Evolutionary conservation across 768 basidiomycete genomes (phyloP).

Genomic region (Postia placenta): DNA sequence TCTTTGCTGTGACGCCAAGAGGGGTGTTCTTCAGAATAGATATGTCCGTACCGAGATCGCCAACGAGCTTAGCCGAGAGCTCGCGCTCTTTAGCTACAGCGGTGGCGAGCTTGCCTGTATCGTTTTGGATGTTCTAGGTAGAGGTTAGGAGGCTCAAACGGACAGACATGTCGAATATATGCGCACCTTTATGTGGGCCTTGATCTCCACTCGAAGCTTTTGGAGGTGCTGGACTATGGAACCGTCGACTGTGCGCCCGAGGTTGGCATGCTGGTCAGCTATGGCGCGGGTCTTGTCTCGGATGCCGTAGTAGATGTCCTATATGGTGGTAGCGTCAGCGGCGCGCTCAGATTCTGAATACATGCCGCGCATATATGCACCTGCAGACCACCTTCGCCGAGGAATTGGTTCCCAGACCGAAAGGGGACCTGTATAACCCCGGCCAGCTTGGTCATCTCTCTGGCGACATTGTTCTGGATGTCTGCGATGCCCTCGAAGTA

Average conservation of each 20-base stretch:
- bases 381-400: conserved; percentile 96
- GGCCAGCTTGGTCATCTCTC: conserved; percentile 88
- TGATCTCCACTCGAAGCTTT: conserved; percentile 92
- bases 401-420: conserved; percentile 90
- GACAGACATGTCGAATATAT: neutral
- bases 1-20: conserved; percentile 70
- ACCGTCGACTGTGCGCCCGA: conserved; percentile 92
- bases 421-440: conserved; percentile 98
- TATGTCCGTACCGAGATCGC: conserved; percentile 82
- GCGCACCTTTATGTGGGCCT: conserved; percentile 90
- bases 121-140: conserved; percentile 85
- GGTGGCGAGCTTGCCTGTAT: conserved; percentile 88
- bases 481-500: conserved; percentile 86
- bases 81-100: conserved; percentile 92
- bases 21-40: conserved; percentile 96
- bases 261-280: conserved; percentile 94
- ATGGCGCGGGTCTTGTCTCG: conserved; percentile 91
- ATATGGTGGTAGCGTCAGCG: neutral
- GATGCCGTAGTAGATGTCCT: conserved; percentile 91
- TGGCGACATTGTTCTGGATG: conserved; percentile 92
- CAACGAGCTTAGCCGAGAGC: conserved; percentile 74
- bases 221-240: conserved; percentile 97
- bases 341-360: neutral
- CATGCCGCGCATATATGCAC: conserved; percentile 32
- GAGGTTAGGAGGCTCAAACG: neutral